Conservation (phyloP, 768 basidiomycete genomes). For the Crassisporium funariophilum region DNA sequence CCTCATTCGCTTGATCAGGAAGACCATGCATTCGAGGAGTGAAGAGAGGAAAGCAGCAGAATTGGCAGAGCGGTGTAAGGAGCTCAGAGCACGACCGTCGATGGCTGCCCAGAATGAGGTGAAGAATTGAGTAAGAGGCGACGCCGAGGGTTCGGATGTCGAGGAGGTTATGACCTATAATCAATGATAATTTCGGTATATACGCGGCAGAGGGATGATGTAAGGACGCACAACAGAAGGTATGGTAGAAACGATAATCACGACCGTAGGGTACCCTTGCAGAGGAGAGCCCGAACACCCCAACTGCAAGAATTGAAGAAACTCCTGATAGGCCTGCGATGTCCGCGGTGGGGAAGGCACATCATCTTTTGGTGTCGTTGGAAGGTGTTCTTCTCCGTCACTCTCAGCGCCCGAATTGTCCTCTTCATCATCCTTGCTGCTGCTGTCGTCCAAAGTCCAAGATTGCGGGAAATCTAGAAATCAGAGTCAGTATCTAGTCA, state of each 20-base stretch:
- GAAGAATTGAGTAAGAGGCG: slow-evolving; percentile 55
- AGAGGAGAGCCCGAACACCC: slow-evolving; percentile 81
- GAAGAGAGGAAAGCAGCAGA: slow-evolving; percentile 70
- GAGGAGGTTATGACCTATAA: slow-evolving; percentile 32
- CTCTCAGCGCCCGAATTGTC: slow-evolving; percentile 37
- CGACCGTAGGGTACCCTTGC: slow-evolving; percentile 79
- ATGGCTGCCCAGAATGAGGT: slow-evolving; percentile 83
- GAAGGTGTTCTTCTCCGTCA: slow-evolving; percentile 31
- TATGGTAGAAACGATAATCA: slow-evolving; percentile 82
- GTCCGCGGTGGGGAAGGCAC: slow-evolving; percentile 3
- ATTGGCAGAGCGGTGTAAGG: slow-evolving; percentile 52
- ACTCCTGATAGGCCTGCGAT: slow-evolving; percentile 64
- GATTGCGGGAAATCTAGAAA: slow-evolving; percentile 59
- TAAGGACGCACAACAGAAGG: slow-evolving; percentile 56
- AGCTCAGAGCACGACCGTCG: slow-evolving; percentile 63
- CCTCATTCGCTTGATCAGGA: slow-evolving; percentile 49
- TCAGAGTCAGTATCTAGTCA: not conserved
- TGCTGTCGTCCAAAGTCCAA: slow-evolving; percentile 54
- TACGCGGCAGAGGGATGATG: slow-evolving; percentile 2
- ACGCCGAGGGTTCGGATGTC: slow-evolving; percentile 3
- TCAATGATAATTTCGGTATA: not conserved
- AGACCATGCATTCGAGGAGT: slow-evolving; percentile 69
- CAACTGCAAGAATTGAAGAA: slow-evolving; percentile 75
- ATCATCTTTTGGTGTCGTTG: not conserved
- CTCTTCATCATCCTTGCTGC: slow-evolving; percentile 27